Conservation (phyloP, 139 green algal species). For the Closterium sp. region DNA sequence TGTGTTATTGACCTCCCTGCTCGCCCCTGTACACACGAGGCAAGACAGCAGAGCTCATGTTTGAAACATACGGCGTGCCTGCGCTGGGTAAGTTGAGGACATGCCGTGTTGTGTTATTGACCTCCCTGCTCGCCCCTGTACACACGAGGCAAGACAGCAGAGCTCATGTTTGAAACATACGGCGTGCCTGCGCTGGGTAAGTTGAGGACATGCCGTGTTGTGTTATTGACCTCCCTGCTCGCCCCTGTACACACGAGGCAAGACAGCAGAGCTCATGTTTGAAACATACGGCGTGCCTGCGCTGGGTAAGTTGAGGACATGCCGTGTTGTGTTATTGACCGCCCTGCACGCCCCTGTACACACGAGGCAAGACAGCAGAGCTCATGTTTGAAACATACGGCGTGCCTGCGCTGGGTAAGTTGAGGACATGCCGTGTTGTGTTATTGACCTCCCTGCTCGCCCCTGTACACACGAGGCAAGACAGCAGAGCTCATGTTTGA, state of each 20-base stretch:
- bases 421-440: too few species aligned
- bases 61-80: conserved; percentile 48
- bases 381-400: conserved; percentile 49
- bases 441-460: too few species aligned
- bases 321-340: conserved; percentile 39
- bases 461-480: too few species aligned
- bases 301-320: too few species aligned
- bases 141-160: too few species aligned
- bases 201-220: too few species aligned
- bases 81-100: neutral
- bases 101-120: conserved; percentile 41
- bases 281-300: conserved; percentile 29
- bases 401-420: conserved; percentile 25
- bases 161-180: too few species aligned
- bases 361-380: conserved; percentile 45
- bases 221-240: too few species aligned
- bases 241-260: neutral
- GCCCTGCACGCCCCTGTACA: conserved; percentile 27
- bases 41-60: conserved; percentile 49
- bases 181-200: too few species aligned
- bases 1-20: too few species aligned
- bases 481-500: too few species aligned
- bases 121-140: too few species aligned
- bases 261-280: conserved; percentile 18
- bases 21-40: conserved; percentile 26